Base-by-base conservation (phyloP, 768 basidiomycete genomes). In the Boletus eberwhitei region DNA sequence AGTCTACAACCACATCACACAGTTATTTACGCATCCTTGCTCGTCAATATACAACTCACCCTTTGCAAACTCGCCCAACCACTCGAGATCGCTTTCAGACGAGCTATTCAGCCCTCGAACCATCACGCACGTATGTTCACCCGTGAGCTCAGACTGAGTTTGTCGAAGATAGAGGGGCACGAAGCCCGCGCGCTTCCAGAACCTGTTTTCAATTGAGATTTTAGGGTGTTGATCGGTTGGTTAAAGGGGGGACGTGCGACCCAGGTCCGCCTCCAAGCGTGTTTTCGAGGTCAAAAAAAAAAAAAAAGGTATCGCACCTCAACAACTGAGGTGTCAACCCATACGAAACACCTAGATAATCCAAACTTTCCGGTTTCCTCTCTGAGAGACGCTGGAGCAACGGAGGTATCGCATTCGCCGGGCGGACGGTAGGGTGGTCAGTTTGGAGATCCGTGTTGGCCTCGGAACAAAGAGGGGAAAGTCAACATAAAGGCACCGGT, bases 121-220 rank as follows among this genome's bases (percentile, higher is more conserved):
- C 97, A 99, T 98, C 35, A 98, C 87, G 65, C 93, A 95, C 0
- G 92, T 90, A 66, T 97, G 89, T 72, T 99, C 97, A 37, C 97
- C 97, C 0, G 97, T 99, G 48, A 98, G 78, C 63, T 97, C 94
- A 68, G 93, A 97, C 54, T 86, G 79, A 6, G 93, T 96, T 72
- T 98, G 97, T 31, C 96, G 85, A 31, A 98, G 72, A 65, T 98
- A 98, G 14, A 98, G 77, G 0, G 97, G 97, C 0, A 91, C 81
- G 68, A 88, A 99, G 13, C 91, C 90, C 1, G 87, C 86, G 21
- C 93, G 83, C 72, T 98, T 98, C 97, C 97, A 98, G 77, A 98
- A 99, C 56, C 92, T 80, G 36, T 40, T 19, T 44, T 42, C 14
- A n/a, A 44, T 35, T 1, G 4, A 17, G 4, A n/a, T 50, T 8